phyloP scores from a whole-genome alignment of 306 rosid genomes.

The Quercus aquifolioides region DNA sequence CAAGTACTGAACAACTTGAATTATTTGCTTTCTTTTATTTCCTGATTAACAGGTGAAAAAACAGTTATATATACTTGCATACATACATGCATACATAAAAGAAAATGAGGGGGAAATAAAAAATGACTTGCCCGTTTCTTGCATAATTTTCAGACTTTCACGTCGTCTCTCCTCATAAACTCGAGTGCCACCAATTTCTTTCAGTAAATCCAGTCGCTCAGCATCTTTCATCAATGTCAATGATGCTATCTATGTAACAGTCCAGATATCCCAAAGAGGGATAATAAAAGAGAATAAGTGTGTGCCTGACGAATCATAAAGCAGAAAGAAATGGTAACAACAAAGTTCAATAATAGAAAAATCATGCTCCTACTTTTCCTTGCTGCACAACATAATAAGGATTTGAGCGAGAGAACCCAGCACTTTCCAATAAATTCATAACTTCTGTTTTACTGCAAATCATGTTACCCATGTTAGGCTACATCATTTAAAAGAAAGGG shows the following conservation, averaged over 20 bases:
- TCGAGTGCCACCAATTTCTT: constrained; percentile 98
- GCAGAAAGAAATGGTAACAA: constrained; percentile 5
- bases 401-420: constrained; percentile 98
- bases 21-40: constrained; percentile 86
- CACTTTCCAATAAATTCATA: constrained; percentile 98
- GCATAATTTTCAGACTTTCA: constrained; percentile 98
- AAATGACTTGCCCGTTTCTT: constrained; percentile 72
- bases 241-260: constrained; percentile 68
- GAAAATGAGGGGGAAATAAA: not conserved
- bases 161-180: constrained; percentile 98
- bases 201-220: constrained; percentile 86
- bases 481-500: not conserved
- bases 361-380: constrained; percentile 69
- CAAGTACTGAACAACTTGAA: constrained; percentile 96
- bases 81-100: not conserved
- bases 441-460: constrained; percentile 88
- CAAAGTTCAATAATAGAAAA: constrained; percentile 21
- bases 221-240: constrained; percentile 96
- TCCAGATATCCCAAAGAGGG: not conserved
- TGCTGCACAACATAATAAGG: constrained; percentile 99
- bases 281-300: constrained; percentile 5
- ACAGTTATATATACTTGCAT: not conserved
- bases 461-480: not conserved
- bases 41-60: constrained; percentile 44
- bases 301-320: not conserved